Evolutionary conservation across 371 early-diverging fungal species (phyloP).

Genomic region (Agmasoma carcini): DNA sequence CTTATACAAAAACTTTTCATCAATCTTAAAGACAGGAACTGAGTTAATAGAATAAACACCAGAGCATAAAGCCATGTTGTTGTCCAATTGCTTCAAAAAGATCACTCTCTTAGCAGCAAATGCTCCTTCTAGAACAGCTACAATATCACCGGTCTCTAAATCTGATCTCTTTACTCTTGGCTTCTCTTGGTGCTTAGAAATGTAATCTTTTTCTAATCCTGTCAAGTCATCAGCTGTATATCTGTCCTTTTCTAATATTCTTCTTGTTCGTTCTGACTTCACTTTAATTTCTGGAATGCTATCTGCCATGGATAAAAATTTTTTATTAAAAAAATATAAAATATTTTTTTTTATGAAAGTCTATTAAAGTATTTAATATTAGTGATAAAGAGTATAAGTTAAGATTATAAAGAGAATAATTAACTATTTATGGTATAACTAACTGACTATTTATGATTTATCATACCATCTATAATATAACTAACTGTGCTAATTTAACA

Average conservation of each 20-base stretch:
- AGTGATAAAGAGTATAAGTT: too few species aligned
- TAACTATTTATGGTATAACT: too few species aligned
- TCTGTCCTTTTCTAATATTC: not conserved
- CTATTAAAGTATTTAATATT: too few species aligned
- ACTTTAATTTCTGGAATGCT: too few species aligned
- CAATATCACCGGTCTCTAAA: conserved; percentile 37
- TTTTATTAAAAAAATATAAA: too few species aligned
- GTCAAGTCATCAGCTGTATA: conserved; percentile 2
- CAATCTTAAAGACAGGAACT: conserved; percentile 45
- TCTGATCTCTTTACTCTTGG: conserved; percentile 36
- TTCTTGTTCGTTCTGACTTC: not conserved
- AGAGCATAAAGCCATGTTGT: conserved; percentile 37
- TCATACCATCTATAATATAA: too few species aligned
- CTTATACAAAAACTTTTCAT: conserved; percentile 47
- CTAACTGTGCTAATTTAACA: too few species aligned
- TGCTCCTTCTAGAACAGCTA: conserved; percentile 50
- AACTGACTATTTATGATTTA: too few species aligned
- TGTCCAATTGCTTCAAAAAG: conserved; percentile 32
- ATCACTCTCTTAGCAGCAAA: conserved; percentile 36
- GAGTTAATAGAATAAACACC: conserved; percentile 35
- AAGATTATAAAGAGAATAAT: too few species aligned
- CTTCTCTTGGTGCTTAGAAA: conserved; percentile 11
- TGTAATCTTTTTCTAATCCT: conserved; percentile 7
- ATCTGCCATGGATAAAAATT: too few species aligned
- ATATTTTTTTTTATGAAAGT: too few species aligned